A percentile compares a stretch with the other conserved stretches of the same genome.
Conservation (phyloP, 2,329 filamentous ascomycete genomes). For the Aureobasidium sp. region DNA sequence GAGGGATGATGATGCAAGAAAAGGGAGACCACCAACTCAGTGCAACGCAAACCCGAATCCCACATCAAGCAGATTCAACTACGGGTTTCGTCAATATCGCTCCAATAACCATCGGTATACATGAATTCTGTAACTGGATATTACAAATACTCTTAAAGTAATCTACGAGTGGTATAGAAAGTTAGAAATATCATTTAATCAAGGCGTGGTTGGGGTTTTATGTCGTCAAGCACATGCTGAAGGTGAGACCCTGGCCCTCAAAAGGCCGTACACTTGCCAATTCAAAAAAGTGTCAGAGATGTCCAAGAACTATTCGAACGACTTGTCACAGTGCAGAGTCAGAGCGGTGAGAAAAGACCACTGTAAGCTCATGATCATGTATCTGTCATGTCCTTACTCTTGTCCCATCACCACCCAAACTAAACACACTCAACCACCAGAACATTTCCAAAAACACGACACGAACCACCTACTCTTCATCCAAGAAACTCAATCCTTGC, state of each 20-base stretch:
- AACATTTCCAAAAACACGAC: background rate
- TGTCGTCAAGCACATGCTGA: background rate
- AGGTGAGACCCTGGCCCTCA: background rate
- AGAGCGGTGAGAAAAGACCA: too few relatives aligned
- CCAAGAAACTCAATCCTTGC: constrained; percentile 40
- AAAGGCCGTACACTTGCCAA: background rate
- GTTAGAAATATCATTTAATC: background rate
- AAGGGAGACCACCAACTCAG: too few relatives aligned
- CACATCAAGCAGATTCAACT: too few relatives aligned
- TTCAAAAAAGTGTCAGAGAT: background rate
- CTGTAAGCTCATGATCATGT: background rate
- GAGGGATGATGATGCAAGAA: too few relatives aligned
- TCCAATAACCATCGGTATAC: too few relatives aligned
- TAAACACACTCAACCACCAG: background rate
- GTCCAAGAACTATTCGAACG: background rate
- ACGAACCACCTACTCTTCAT: background rate
- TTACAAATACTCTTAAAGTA: too few relatives aligned
- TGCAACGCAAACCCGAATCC: too few relatives aligned
- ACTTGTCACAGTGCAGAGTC: background rate
- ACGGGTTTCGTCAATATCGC: too few relatives aligned
- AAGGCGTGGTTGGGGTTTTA: background rate
- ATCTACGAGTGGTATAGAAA: too few relatives aligned
- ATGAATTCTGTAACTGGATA: too few relatives aligned
- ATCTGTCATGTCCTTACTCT: background rate
- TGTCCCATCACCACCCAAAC: background rate